Evolutionary conservation across 1,284 basidiomycete species (phyloP).

Genomic region (Rhodotorula sp.): DNA sequence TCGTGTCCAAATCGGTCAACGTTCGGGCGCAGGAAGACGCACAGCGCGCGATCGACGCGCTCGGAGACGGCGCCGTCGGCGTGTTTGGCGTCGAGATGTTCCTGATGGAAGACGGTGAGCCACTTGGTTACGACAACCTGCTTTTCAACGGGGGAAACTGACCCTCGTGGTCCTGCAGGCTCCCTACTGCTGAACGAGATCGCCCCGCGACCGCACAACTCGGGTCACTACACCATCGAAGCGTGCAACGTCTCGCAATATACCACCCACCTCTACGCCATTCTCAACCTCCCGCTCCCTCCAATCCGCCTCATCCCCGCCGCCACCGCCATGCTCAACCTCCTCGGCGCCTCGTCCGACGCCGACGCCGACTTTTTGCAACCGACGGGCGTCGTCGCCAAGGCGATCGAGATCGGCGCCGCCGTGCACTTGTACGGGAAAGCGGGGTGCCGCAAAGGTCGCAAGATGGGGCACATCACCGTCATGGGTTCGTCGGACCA

Average conservation of each 20-base stretch:
- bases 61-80: constrained; percentile 74
- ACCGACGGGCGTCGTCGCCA: constrained; percentile 41
- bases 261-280: constrained; percentile 96
- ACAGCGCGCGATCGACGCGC: constrained; percentile 74
- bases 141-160: neutral
- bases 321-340: constrained; percentile 89
- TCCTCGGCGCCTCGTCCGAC: constrained; percentile 68
- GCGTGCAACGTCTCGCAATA: constrained; percentile 95
- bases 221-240: constrained; percentile 99
- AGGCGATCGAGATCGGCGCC: constrained; percentile 69
- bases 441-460: constrained; percentile 77
- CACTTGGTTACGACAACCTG: neutral
- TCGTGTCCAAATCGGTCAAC: constrained; percentile 46
- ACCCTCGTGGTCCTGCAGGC: constrained; percentile 55
- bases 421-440: constrained; percentile 93
- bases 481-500: constrained; percentile 81
- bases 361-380: constrained; percentile 32
- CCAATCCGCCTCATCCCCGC: constrained; percentile 85
- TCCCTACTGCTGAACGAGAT: constrained; percentile 91
- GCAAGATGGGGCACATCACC: constrained; percentile 99
- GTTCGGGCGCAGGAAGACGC: constrained; percentile 70
- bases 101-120: constrained; percentile 76
- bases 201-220: constrained; percentile 98
- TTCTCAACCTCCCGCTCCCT: constrained; percentile 85
- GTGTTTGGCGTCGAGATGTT: constrained; percentile 99